phyloP scores from a whole-genome alignment of 805 yeast species.

The Candida maesae region DNA sequence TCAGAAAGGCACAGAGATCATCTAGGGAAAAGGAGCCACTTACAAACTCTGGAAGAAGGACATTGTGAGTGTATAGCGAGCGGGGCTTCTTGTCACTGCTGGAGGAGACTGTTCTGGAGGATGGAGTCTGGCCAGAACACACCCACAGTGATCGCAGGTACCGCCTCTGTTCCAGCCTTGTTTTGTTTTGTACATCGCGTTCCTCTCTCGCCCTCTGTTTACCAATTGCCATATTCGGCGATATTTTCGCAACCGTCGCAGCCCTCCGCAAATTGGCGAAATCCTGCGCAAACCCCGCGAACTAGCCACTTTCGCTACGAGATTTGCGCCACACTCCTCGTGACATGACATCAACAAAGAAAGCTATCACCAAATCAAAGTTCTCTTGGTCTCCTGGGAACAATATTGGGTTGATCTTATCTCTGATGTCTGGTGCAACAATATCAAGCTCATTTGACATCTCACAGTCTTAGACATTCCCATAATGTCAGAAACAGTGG shows the following conservation, averaged over 20 bases:
- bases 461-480: too few species aligned
- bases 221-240: constrained; percentile 13
- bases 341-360: constrained; percentile 11
- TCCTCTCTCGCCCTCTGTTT: constrained; percentile 15
- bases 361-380: constrained; percentile 7
- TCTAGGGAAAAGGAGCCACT: constrained; percentile 13
- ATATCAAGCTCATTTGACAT: too few species aligned
- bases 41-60: constrained; percentile 31
- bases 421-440: too few species aligned
- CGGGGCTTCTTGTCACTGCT: neutral
- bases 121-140: too few species aligned
- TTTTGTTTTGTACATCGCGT: constrained; percentile 8
- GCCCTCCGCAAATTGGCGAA: neutral
- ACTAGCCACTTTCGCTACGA: too few species aligned
- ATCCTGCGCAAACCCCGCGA: neutral
- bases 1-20: neutral
- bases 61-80: constrained; percentile 12
- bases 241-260: constrained; percentile 1
- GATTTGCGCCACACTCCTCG: constrained; percentile 10
- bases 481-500: constrained; percentile 8
- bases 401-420: too few species aligned
- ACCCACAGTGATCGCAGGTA: too few species aligned
- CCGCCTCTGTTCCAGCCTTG: constrained; percentile 3
- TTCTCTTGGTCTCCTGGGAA: too few species aligned
- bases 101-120: neutral